A percentile compares a stretch with the other conserved stretches of the same genome.
Evolutionary conservation across 2,329 filamentous ascomycete genomes (phyloP).

Genomic region (Penicillium aurantiogriseum): DNA sequence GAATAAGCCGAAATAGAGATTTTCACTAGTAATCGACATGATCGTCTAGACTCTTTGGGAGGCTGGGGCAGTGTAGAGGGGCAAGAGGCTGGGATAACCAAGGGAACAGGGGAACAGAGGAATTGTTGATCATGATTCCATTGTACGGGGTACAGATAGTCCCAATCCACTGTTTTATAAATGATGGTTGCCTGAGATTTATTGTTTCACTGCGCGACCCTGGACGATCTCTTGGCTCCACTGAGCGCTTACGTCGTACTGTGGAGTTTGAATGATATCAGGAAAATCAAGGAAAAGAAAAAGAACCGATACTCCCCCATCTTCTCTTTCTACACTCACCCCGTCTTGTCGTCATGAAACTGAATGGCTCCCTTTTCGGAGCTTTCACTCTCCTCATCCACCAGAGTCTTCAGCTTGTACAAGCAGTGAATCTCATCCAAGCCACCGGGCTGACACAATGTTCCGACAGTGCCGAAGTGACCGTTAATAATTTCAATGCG

Average conservation of each 20-base stretch:
- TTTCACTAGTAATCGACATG: not conserved
- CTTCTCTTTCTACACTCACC: conserved; percentile 1
- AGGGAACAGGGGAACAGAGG: not conserved
- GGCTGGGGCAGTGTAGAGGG: conserved; percentile 3
- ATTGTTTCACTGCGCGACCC: conserved; percentile 1
- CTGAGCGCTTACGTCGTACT: conserved; percentile 12
- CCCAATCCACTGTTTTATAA: not conserved
- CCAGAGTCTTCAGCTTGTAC: conserved; percentile 8
- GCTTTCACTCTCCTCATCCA: conserved; percentile 5
- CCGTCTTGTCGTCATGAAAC: conserved; percentile 8
- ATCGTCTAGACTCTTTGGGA: not conserved
- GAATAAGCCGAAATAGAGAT: not conserved
- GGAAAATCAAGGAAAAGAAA: not conserved
- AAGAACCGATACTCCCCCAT: not conserved
- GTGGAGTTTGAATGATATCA: conserved; percentile 14
- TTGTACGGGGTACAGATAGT: not conserved
- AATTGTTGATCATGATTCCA: not conserved
- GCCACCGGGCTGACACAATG: conserved; percentile 20
- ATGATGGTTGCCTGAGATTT: conserved; percentile 4
- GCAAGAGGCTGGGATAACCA: not conserved
- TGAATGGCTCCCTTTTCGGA: conserved; percentile 2
- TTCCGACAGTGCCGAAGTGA: conserved; percentile 17
- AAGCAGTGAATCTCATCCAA: conserved; percentile 16
- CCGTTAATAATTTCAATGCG: conserved; percentile 33
- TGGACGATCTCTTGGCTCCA: conserved; percentile 9